Percentiles rank a stretch among this genome's conserved stretches.
Conservation (phyloP, 1,139 yeast genomes). For the Starmera stellimalicola region DNA sequence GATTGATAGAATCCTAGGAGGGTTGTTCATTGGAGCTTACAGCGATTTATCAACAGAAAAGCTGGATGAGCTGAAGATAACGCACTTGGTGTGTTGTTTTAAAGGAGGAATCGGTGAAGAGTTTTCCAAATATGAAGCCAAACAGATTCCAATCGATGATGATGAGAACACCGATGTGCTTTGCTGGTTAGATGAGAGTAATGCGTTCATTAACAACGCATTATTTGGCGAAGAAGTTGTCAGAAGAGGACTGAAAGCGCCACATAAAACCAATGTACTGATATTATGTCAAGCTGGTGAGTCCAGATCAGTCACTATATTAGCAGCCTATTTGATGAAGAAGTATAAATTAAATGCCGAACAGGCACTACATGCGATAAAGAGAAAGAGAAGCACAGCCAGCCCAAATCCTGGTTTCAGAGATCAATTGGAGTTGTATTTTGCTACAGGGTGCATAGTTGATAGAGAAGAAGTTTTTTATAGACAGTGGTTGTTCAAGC, state of each 20-base stretch:
- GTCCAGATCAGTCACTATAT: conserved; percentile 68
- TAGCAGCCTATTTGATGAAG: conserved; percentile 74
- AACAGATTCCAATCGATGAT: conserved; percentile 67
- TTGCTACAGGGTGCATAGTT: conserved; percentile 34
- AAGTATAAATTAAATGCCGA: conserved; percentile 47
- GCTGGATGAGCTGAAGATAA: conserved; percentile 37
- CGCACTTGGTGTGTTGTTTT: conserved; percentile 61
- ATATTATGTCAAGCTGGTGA: conserved; percentile 84
- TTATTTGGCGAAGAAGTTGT: conserved; percentile 33
- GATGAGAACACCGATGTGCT: conserved; percentile 50
- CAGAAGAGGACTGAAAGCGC: conserved; percentile 24
- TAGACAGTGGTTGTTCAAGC: conserved; percentile 40
- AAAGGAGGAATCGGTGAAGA: conserved; percentile 52
- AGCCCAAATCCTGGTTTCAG: conserved; percentile 75
- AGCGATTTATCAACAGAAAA: conserved; percentile 42
- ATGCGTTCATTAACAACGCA: conserved; percentile 59
- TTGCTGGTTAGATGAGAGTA: conserved; percentile 48
- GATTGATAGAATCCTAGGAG: conserved; percentile 48
- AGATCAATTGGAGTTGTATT: conserved; percentile 60
- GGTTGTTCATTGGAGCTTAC: conserved; percentile 51
- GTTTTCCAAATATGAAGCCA: conserved; percentile 42
- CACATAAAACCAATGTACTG: conserved; percentile 39
- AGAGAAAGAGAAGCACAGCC: conserved; percentile 45
- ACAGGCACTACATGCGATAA: conserved; percentile 66
- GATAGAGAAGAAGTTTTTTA: conserved; percentile 31